Conservation (phyloP, 108 stramenopile genomes). For the Aurantiochytrium sp. region DNA sequence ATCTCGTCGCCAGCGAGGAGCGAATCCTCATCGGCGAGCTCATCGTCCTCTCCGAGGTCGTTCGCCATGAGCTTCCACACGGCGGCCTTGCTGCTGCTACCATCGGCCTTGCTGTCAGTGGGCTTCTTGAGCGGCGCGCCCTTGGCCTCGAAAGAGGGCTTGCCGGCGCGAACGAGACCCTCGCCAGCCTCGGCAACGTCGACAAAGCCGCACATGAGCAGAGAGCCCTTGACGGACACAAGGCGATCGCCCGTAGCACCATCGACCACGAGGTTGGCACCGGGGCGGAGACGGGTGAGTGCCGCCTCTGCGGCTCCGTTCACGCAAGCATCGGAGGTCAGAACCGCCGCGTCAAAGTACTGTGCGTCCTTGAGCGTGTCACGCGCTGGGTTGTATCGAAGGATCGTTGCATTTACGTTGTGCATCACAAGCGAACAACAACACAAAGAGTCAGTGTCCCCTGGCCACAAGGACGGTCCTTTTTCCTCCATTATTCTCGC, state of each 20-base stretch:
- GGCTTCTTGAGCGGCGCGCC: not conserved
- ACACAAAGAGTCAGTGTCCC: too few relatives aligned
- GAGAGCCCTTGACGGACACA: not conserved
- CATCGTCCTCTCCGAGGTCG: conserved; percentile 28
- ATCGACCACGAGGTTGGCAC: not conserved
- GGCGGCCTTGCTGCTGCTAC: not conserved
- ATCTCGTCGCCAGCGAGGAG: conserved; percentile 25
- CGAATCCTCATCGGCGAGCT: conserved; percentile 41
- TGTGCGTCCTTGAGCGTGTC: not conserved
- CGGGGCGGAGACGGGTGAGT: not conserved
- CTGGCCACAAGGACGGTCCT: too few relatives aligned
- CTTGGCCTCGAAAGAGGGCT: not conserved
- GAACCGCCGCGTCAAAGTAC: not conserved
- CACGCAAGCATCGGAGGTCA: not conserved
- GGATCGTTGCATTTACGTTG: too few relatives aligned
- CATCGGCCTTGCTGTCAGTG: not conserved
- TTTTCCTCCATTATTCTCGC: too few relatives aligned
- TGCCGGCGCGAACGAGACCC: not conserved
- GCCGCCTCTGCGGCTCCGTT: not conserved
- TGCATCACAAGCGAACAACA: too few relatives aligned
- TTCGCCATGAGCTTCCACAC: conserved; percentile 8
- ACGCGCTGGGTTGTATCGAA: not conserved
- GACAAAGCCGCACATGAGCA: not conserved
- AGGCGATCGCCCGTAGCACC: not conserved
- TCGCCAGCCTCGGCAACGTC: not conserved